Evolutionary conservation across 139 green algal genomes (phyloP).

Genomic region (Tetradesmus lagerheimii): DNA sequence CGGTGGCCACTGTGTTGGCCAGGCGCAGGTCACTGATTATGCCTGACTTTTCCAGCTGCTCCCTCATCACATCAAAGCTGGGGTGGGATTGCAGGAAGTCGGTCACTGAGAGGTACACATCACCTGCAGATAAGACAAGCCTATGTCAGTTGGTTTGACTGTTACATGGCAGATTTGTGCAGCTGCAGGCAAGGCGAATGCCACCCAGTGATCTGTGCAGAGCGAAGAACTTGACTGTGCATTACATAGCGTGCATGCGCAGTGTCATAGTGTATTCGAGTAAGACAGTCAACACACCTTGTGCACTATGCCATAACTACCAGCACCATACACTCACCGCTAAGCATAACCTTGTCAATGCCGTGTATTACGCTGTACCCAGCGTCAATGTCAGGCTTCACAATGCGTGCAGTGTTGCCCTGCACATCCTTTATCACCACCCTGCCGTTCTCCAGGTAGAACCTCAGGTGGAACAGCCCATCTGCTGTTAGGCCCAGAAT

Average conservation of each 20-base stretch:
- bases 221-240: too few relatives aligned
- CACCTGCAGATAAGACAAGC: background rate
- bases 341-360: constrained; percentile 13
- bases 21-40: background rate
- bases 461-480: background rate
- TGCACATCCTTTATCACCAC: background rate
- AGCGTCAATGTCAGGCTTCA: constrained; percentile 3
- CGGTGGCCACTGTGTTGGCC: background rate
- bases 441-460: constrained; percentile 14
- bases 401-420: background rate
- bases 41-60: background rate
- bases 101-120: background rate
- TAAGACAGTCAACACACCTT: too few relatives aligned
- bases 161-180: too few relatives aligned
- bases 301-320: too few relatives aligned
- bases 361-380: constrained; percentile 2
- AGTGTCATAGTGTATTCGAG: too few relatives aligned
- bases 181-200: too few relatives aligned
- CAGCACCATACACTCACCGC: constrained; percentile 12
- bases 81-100: background rate
- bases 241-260: too few relatives aligned
- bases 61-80: background rate
- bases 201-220: too few relatives aligned
- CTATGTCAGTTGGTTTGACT: background rate
- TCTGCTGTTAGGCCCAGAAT: constrained; percentile 15